Evolutionary conservation across 495 filamentous ascomycete species (phyloP), one percentile per base, ranked within the genome.

Genomic region (Aspergillus ellipticus): DNA sequence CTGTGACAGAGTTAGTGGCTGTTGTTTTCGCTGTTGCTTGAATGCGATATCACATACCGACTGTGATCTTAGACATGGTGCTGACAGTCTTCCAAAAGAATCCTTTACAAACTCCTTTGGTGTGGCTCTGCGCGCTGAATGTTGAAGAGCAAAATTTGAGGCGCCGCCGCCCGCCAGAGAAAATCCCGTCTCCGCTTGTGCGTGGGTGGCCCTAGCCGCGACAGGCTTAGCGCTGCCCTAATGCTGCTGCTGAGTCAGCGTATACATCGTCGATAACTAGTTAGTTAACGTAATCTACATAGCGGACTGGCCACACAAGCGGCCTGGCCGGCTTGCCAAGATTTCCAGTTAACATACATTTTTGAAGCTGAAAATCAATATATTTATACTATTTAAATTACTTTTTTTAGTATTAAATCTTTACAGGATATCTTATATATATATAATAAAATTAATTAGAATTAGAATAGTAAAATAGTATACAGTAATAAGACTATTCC

Each of bases 61-160:
- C 87, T 86, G 87, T 87, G 77, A 90, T 90, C 79, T 90, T 90
- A 41, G 87, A 89, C 87, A 90, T 90, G 67, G 75, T 88, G 72
- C 66, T 68, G 71, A 79, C 78, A 80, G 78, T 80, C 79, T 82
- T 80, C 78, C 78, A 79, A 76, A 79, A 80, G 77, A 75, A 75
- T 58, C 21, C 29, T 53, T 55, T n/a, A n/a, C n/a, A n/a, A n/a
- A n/a, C n/a, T 59, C 82, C 84, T 85, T 79, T 84, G 85, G 85
- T 87, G 81, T 80, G 85, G 85, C 85, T 83, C 85, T 76, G 70
- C 75, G 70, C 75, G 76, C 73, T 73, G 67, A 73, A 71, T 67
- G 65, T 68, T 65, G 66, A 54, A 43, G 35, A 55, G 52, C 55
- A 59, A 51, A 55, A 43, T 37, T 31, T 49, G 16, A 41, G 50